Percentiles rank a stretch among this genome's conserved stretches.
These are phyloP conservation scores for Fusarium domesticum DNA, from an alignment of 2,329 filamentous ascomycete species.

Conservation along the genomic window DNA sequence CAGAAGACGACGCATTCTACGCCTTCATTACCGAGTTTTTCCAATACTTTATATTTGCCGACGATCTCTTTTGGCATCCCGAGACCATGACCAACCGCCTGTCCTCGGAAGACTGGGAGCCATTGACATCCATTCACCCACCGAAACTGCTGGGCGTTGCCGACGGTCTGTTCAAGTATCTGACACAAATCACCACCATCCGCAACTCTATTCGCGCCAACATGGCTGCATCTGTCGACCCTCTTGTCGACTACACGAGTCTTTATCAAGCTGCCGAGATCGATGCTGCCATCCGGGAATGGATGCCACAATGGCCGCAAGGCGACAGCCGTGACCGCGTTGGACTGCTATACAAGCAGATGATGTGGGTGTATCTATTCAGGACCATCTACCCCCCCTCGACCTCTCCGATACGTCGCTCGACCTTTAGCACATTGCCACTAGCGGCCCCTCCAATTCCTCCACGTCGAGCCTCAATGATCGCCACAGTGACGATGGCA, in stretches of 20 bases:
- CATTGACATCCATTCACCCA: conserved; percentile 41
- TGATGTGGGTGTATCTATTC: conserved; percentile 64
- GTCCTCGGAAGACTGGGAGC: conserved; percentile 44
- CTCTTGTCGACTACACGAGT: conserved; percentile 69
- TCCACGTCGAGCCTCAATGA: conserved; percentile 37
- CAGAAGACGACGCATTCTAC: conserved; percentile 63
- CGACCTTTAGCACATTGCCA: conserved; percentile 31
- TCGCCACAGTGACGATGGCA: conserved; percentile 28
- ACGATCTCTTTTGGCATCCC: conserved; percentile 56
- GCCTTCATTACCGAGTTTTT: conserved; percentile 73
- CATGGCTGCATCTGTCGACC: conserved; percentile 59
- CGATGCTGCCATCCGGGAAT: conserved; percentile 69
- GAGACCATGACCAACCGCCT: conserved; percentile 37
- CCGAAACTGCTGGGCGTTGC: conserved; percentile 72
- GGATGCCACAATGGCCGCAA: conserved; percentile 62
- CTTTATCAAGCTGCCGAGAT: conserved; percentile 73
- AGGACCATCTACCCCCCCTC: conserved; percentile 58
- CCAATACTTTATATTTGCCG: conserved; percentile 73
- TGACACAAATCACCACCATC: conserved; percentile 75
- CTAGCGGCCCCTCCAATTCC: conserved; percentile 16
- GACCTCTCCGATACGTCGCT: conserved; percentile 28
- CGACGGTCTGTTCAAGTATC: conserved; percentile 75
- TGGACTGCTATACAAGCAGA: conserved; percentile 60
- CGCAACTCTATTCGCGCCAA: conserved; percentile 70
- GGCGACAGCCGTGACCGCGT: conserved; percentile 57